Base-by-base conservation (phyloP, 1,284 basidiomycete genomes). In the Irpex lacteus region DNA sequence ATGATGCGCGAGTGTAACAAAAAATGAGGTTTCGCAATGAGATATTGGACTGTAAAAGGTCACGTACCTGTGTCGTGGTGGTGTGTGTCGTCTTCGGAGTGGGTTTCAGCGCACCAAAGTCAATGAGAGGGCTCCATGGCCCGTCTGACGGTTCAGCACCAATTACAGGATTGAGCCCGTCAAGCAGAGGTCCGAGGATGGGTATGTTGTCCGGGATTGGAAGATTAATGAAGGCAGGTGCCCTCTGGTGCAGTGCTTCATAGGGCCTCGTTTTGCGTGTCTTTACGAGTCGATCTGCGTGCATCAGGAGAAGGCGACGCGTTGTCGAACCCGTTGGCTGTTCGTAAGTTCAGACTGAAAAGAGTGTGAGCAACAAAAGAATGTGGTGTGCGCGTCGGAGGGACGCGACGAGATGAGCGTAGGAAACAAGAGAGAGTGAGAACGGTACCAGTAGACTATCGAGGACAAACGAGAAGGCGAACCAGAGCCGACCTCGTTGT, bases 201-300 rank as follows among this genome's bases (percentile, higher is more conserved):
- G 83, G 81, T 38, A 83, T 73, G 78, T 76, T 15, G 81, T 80
- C 38, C 8, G 65, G 72, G 38, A 81, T 64, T 37, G 81, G 77
- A 1, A 82, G 67, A 55, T 77, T 75, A 53, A 81, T 72, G 64
- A 81, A 78, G 5, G 75, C 68, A 32, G 80, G 81, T 19, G 76
- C 74, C 63, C 81, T 81, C 63, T 71, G 73, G 13, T 76, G 68
- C 40, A 80, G 71, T 56, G 55, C 38, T 37, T 68, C 59, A 40
- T 62, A 53, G 59, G 65, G 67, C 59, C 60, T 61, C 38, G 64
- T 62, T 47, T 64, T 65, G 13, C 61, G 68, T 59, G 64, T 67
- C 67, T 67, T 70, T 15, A 49, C 62, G 60, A 64, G 65, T 36
- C 60, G 62, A 36, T 61, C 63, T 57, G 61, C 67, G 60, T 70